Evolutionary conservation across 75 land plant species (phyloP).

Genomic region (Adiantum capillusveneris): DNA sequence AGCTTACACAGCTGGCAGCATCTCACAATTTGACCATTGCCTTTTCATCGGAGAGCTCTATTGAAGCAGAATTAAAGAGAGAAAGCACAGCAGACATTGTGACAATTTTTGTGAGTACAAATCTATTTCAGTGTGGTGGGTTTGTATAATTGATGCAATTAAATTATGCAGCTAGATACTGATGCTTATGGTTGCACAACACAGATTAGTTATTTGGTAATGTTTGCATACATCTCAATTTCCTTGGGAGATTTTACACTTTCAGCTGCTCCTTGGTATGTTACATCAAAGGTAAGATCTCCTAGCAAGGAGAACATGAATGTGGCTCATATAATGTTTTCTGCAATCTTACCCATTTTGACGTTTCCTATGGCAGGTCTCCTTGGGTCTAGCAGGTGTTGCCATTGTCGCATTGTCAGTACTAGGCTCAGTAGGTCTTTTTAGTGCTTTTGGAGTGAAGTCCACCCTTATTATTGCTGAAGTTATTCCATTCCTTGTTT

Average conservation of each 20-base stretch:
- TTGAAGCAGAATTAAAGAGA: constrained; percentile 85
- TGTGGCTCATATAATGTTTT: too few species aligned
- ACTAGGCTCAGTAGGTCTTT: constrained; percentile 88
- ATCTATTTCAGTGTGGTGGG: too few species aligned
- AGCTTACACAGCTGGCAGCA: constrained; percentile 59
- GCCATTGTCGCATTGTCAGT: constrained; percentile 86
- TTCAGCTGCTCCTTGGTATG: constrained; percentile 53
- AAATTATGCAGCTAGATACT: too few species aligned
- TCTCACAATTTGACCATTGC: constrained; percentile 67
- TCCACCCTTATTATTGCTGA: constrained; percentile 95
- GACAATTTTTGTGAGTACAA: constrained; percentile 37
- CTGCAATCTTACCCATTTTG: too few species aligned
- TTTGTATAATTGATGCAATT: too few species aligned
- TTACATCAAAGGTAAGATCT: constrained; percentile 93
- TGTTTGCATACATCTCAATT: constrained; percentile 92
- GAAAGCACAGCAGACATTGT: constrained; percentile 90
- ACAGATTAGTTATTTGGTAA: constrained; percentile 94
- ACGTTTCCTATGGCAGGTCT: constrained; percentile 65
- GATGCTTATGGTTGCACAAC: too few species aligned
- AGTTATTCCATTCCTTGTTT: constrained; percentile 96
- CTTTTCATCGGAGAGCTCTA: constrained; percentile 91
- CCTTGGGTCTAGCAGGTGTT: constrained; percentile 91
- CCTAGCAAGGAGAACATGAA: too few species aligned
- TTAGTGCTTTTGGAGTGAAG: constrained; percentile 89
- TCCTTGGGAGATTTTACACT: constrained; percentile 69